These are phyloP conservation scores for Nyctanthes arbortristis DNA, from an alignment of 257 asterid species.

Conservation along the genomic window DNA sequence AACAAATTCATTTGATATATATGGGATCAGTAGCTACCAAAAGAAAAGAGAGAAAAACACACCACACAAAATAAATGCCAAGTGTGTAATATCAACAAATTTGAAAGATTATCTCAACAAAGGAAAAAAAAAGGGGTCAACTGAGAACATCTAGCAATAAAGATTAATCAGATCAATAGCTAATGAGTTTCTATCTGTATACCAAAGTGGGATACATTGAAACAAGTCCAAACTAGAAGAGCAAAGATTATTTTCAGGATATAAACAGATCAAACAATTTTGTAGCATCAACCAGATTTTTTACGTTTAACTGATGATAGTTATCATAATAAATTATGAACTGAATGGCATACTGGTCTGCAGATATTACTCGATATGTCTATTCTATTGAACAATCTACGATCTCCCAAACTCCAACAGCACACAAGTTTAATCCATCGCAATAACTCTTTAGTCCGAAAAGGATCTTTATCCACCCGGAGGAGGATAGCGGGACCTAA, in stretches of 20 bases:
- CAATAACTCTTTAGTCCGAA: not conserved
- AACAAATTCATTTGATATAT: not conserved
- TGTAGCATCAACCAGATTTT: not conserved
- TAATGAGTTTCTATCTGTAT: not conserved
- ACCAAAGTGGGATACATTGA: not conserved
- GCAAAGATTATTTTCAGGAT: not conserved
- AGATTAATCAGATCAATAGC: not conserved
- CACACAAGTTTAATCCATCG: not conserved
- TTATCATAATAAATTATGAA: not conserved
- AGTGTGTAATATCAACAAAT: not conserved
- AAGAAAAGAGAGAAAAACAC: too few species aligned
- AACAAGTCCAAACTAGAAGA: slow-evolving; percentile 5
- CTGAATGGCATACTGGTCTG: not conserved
- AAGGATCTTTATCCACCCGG: not conserved
- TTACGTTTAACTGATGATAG: not conserved
- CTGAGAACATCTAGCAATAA: not conserved
- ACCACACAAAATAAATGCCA: too few species aligned
- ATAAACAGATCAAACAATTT: too few species aligned
- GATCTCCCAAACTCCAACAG: not conserved
- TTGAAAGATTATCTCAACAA: not conserved
- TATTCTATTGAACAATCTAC: not conserved
- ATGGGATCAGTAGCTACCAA: too few species aligned
- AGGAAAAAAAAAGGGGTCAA: too few species aligned
- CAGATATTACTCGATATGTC: too few species aligned
- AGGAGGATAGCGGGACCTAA: not conserved